Evolutionary conservation across 2,329 filamentous ascomycete genomes (phyloP).

Genomic region (Talaromyces sp.): DNA sequence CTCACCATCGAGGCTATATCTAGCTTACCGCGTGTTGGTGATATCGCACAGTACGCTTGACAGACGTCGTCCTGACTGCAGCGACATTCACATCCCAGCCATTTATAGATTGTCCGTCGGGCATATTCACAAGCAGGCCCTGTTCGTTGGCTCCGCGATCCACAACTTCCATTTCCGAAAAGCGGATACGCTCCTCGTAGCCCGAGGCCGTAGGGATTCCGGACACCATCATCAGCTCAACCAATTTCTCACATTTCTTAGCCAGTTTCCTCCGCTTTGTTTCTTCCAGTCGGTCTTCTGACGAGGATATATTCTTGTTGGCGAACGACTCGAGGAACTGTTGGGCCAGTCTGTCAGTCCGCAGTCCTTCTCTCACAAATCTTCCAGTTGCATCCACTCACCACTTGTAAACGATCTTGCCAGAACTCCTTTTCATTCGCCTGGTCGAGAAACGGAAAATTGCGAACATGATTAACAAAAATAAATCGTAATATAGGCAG

Average conservation of each 20-base stretch:
- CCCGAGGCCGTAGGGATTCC: constrained; percentile 92
- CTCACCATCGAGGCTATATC: neutral
- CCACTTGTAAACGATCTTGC: constrained; percentile 95
- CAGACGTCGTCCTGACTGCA: constrained; percentile 71
- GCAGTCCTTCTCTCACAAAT: neutral
- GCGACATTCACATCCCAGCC: constrained; percentile 97
- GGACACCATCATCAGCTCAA: constrained; percentile 99
- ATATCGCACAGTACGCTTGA: constrained; percentile 81
- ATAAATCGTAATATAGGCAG: constrained; percentile 91
- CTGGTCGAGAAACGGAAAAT: constrained; percentile 96
- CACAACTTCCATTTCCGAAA: constrained; percentile 94
- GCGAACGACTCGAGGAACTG: constrained; percentile 97
- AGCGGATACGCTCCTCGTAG: constrained; percentile 94
- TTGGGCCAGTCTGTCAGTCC: constrained; percentile 3
- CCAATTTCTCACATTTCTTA: constrained; percentile 86
- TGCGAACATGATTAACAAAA: constrained; percentile 95
- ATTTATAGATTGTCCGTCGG: constrained; percentile 87
- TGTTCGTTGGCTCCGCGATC: constrained; percentile 89
- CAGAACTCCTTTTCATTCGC: constrained; percentile 98
- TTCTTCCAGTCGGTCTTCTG: constrained; percentile 90
- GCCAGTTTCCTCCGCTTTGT: constrained; percentile 92
- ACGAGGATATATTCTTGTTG: constrained; percentile 93
- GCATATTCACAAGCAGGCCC: constrained; percentile 77
- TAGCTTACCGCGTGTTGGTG: constrained; percentile 79
- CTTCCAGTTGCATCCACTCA: constrained; percentile 44